phyloP scores from a whole-genome alignment of 2,329 filamentous ascomycete species.

The Dryadomyces quercus-mongolicae region DNA sequence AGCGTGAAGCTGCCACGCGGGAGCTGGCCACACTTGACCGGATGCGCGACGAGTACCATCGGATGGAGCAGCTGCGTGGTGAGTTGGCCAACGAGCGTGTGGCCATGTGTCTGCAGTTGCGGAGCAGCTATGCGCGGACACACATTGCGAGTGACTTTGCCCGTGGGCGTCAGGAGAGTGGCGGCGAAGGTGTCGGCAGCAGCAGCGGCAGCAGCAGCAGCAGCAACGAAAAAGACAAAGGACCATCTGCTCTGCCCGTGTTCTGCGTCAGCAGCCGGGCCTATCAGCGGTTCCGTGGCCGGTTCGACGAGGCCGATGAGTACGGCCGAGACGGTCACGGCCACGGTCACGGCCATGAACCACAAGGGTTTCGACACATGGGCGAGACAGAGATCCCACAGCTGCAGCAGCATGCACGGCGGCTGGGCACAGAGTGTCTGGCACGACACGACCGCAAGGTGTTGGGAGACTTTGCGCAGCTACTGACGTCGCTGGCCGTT shows the following conservation, averaged over 20 bases:
- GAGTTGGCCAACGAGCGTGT: conserved; percentile 16
- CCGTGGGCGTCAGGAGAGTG: conserved; percentile 46
- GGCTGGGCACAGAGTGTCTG: conserved; percentile 32
- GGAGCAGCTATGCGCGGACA: conserved; percentile 42
- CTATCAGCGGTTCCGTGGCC: conserved; percentile 49
- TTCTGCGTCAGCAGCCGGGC: conserved; percentile 53
- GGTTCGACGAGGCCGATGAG: conserved; percentile 30
- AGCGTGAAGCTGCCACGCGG: not conserved
- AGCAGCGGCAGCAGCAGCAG: too few relatives aligned
- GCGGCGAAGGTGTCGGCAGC: too few relatives aligned
- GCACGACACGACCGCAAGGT: conserved; percentile 27
- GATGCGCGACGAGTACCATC: conserved; percentile 7
- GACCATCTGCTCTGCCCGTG: conserved; percentile 44
- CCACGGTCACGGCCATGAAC: not conserved
- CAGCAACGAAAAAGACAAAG: conserved; percentile 36
- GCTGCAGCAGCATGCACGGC: conserved; percentile 45
- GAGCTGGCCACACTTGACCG: conserved; percentile 20
- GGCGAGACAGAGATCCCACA: conserved; percentile 48
- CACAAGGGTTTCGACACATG: conserved; percentile 32
- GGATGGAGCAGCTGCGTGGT: not conserved
- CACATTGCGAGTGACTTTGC: conserved; percentile 48
- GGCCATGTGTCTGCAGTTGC: conserved; percentile 34
- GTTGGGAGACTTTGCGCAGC: conserved; percentile 30
- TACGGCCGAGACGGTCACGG: too few relatives aligned
- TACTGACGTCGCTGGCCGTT: conserved; percentile 5